Evolutionary conservation across 2,329 filamentous ascomycete species (phyloP).

Genomic region (Colletotrichum sublineola): DNA sequence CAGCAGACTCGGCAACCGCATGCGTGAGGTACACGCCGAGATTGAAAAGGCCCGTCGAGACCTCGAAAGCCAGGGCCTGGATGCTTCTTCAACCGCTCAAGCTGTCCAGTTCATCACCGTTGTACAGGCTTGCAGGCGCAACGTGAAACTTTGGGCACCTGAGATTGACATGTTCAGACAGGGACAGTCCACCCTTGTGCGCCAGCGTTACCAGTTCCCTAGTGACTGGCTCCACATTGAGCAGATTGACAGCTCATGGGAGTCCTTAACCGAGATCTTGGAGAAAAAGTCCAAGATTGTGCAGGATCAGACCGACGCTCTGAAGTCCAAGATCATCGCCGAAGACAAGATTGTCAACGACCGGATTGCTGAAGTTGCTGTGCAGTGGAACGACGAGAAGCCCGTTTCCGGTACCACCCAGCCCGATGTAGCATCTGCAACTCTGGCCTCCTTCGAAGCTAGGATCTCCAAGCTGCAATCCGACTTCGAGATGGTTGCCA

Average conservation of each 20-base stretch:
- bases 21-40: slow-evolving; percentile 92
- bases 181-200: slow-evolving; percentile 90
- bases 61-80: slow-evolving; percentile 90
- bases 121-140: slow-evolving; percentile 94
- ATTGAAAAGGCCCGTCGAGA: slow-evolving; percentile 92
- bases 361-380: slow-evolving; percentile 86
- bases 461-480: slow-evolving; percentile 87
- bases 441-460: slow-evolving; percentile 84
- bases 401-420: slow-evolving; percentile 95
- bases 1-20: slow-evolving; percentile 85
- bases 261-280: slow-evolving; percentile 90
- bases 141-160: slow-evolving; percentile 93
- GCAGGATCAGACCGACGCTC: slow-evolving; percentile 93
- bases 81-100: slow-evolving; percentile 94
- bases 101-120: slow-evolving; percentile 99
- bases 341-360: slow-evolving; percentile 93
- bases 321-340: slow-evolving; percentile 93
- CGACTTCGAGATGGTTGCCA: slow-evolving; percentile 93
- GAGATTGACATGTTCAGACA: slow-evolving; percentile 97
- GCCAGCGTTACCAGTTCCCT: slow-evolving; percentile 94
- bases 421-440: slow-evolving; percentile 87
- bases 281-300: slow-evolving; percentile 95
- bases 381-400: slow-evolving; percentile 95
- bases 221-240: slow-evolving; percentile 96
- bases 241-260: slow-evolving; percentile 97